A percentile compares a stretch with the other conserved stretches of the same genome.
Evolutionary conservation across 2,329 filamentous ascomycete species (phyloP).

Genomic region (Alternaria sp.): DNA sequence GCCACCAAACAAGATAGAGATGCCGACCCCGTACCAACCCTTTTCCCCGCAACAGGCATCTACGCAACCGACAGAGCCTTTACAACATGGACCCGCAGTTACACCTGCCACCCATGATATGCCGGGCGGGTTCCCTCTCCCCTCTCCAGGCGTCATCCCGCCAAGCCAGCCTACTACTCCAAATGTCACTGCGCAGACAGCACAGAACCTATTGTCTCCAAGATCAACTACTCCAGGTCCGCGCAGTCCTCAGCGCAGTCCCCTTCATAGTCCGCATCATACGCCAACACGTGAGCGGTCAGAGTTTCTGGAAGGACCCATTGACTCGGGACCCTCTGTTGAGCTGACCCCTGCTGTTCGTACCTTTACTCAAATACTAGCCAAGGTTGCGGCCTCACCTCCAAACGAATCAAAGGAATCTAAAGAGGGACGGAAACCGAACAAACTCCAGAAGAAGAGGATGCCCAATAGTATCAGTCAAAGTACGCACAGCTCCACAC

Average conservation of each 20-base stretch:
- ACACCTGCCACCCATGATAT: slow-evolving; percentile 39
- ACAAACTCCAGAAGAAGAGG: slow-evolving; percentile 87
- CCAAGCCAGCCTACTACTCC: slow-evolving; percentile 53
- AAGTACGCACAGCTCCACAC: slow-evolving; percentile 89
- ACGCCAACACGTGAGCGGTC: slow-evolving; percentile 46
- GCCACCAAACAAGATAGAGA: slow-evolving; percentile 37
- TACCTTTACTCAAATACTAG: slow-evolving; percentile 51
- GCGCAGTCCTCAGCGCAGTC: slow-evolving; percentile 20
- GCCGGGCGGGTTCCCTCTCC: slow-evolving; percentile 71
- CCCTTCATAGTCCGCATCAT: slow-evolving; percentile 32
- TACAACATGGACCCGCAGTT: slow-evolving; percentile 36
- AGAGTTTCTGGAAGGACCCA: slow-evolving; percentile 45
- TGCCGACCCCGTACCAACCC: slow-evolving; percentile 31
- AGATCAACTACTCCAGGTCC: slow-evolving; percentile 22
- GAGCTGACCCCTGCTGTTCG: slow-evolving; percentile 43
- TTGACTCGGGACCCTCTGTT: slow-evolving; percentile 37
- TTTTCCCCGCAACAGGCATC: slow-evolving; percentile 2
- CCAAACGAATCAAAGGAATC: slow-evolving; percentile 63
- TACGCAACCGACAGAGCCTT: slow-evolving; percentile 17
- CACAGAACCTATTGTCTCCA: slow-evolving; percentile 34
- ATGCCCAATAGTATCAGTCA: slow-evolving; percentile 78
- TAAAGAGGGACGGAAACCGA: slow-evolving; percentile 69
- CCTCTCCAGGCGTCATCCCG: slow-evolving; percentile 52
- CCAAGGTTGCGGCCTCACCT: slow-evolving; percentile 60
- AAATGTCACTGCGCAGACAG: slow-evolving; percentile 27